Base-by-base conservation (phyloP, 352 stramenopile genomes). In the Phytopythium litorale region DNA sequence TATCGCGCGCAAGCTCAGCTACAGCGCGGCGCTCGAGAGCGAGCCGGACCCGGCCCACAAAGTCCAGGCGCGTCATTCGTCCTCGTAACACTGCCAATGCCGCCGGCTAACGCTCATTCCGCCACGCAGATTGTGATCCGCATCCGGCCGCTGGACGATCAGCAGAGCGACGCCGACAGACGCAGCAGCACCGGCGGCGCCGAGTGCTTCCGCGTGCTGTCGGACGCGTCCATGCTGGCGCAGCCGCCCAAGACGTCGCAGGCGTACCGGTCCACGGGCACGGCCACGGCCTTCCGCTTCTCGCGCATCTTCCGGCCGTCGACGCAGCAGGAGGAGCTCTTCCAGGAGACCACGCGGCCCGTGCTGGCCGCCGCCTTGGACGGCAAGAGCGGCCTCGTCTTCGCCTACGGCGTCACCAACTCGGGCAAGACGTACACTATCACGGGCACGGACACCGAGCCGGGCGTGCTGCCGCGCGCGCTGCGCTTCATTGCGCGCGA, bases 371-470 rank as follows among this genome's bases (percentile, higher is more conserved):
- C 88, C 4, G 79, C 98, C 3, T 87, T 98, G 54, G 62, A 78
- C 3, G 88, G 88, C 6, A 84, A 88, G 38, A 96, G 87, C 63
- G 88, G 83, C 9, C 78, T 99, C 19, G 78, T 99, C 16, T 99
- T 99, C 60, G 96, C 96, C 9, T 99, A 99, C 64, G 97, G 97
- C 56, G 97, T 99, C 56, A 99, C 97, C 7, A 99, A 99, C 68
- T 98, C 97, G 5, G 97, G 97, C 42, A 99, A 99, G 71, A 99
- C 97, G 18, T 97, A 99, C 72, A 99, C 97, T 11, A 97, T 99
- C 46, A 92, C 97, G 53, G 97, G 97, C 28, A 93, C 79, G 1
- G 76, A 80, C 4, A 65, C 77, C 8, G 74, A 86, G 1, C 87
- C 87, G 0, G 92, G 92, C 21, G 76, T 98, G 38, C 70, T 98